Percentiles rank a stretch among this genome's conserved stretches.
phyloP scores from a whole-genome alignment of 179 eudicot species.

The Vitellaria paradoxa region DNA sequence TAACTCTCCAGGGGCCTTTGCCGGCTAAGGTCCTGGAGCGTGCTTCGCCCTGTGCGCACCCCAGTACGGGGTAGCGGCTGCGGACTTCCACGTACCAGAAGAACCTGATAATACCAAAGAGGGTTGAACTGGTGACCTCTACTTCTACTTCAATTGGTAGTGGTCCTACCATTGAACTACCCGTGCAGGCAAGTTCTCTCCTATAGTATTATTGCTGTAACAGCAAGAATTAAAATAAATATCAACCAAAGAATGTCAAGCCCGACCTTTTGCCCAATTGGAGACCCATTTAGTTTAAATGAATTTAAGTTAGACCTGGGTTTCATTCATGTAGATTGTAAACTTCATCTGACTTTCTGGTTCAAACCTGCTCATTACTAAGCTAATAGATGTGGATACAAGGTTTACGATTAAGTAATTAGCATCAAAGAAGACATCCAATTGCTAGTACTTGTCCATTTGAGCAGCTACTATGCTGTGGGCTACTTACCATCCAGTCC shows the following conservation, averaged over 20 bases:
- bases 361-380: background rate
- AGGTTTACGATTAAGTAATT: background rate
- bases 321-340: background rate
- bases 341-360: background rate
- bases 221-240: background rate
- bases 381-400: background rate
- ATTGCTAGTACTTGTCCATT: background rate
- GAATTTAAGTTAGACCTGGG: background rate
- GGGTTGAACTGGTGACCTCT: too few relatives aligned
- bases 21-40: too few relatives aligned
- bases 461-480: too few relatives aligned
- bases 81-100: too few relatives aligned
- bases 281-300: background rate
- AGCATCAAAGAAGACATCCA: background rate
- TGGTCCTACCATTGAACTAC: too few relatives aligned
- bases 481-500: too few relatives aligned
- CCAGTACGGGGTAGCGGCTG: too few relatives aligned
- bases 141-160: too few relatives aligned
- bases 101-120: too few relatives aligned
- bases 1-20: too few relatives aligned
- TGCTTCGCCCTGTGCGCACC: too few relatives aligned
- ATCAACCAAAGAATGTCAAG: background rate
- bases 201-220: background rate
- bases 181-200: background rate
- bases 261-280: background rate